Conservation (phyloP, 2,329 filamentous ascomycete species). For the Colletotrichum sp. region DNA sequence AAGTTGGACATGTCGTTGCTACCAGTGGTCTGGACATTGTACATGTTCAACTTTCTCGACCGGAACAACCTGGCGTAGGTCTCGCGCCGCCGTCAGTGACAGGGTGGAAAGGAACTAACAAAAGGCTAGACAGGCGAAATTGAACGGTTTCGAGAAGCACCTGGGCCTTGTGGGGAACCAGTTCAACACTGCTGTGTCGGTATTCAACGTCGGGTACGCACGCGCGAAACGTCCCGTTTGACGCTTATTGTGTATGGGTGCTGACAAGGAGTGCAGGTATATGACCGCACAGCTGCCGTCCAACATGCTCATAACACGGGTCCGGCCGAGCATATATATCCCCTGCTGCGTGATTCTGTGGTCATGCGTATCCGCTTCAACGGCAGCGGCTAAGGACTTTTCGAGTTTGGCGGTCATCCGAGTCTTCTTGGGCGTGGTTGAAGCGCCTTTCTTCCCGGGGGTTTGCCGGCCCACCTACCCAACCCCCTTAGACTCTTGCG, state of each 20-base stretch:
- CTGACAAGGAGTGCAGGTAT: conserved; percentile 13
- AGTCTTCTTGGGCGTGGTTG: conserved; percentile 7
- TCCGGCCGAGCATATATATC: conserved; percentile 26
- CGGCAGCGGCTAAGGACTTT: conserved; percentile 14
- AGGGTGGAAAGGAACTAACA: neutral
- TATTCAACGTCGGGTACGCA: conserved; percentile 16
- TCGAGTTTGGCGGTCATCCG: conserved; percentile 5
- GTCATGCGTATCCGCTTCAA: conserved; percentile 21
- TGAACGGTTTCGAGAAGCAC: conserved; percentile 14
- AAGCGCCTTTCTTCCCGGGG: conserved; percentile 21
- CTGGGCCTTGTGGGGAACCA: conserved; percentile 16
- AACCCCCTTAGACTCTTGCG: neutral
- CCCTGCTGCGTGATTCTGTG: conserved; percentile 21
- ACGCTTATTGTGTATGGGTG: neutral
- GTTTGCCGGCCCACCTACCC: neutral
- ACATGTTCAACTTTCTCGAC: conserved; percentile 23
- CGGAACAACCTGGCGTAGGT: conserved; percentile 22
- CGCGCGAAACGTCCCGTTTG: neutral
- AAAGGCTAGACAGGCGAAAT: conserved; percentile 7
- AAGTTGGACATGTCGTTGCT: conserved; percentile 30
- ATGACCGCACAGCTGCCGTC: conserved; percentile 25
- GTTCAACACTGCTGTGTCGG: conserved; percentile 15
- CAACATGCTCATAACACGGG: conserved; percentile 26
- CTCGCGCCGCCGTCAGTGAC: no score
- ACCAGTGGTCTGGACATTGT: conserved; percentile 18